Conservation (phyloP, 495 filamentous ascomycete genomes). For the Hypomontagnella monticulosa region DNA sequence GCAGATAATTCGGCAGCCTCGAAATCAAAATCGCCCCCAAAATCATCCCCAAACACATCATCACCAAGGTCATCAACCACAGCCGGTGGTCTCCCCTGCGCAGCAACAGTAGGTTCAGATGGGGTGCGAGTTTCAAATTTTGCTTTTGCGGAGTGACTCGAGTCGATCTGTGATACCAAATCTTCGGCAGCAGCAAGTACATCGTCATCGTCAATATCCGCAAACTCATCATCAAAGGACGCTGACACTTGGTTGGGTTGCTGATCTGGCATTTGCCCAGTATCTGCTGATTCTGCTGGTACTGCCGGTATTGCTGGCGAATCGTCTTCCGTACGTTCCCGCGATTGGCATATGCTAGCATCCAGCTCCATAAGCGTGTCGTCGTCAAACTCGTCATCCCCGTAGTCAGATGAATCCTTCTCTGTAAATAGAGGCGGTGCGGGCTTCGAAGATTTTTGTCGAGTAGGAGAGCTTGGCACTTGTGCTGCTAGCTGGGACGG, state of each 20-base stretch:
- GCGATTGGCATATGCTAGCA: slow-evolving; percentile 54
- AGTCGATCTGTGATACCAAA: slow-evolving; percentile 63
- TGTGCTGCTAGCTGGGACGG: slow-evolving; percentile 25
- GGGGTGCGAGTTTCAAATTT: neutral
- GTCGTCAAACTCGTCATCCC: slow-evolving; percentile 60
- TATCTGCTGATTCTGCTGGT: slow-evolving; percentile 13
- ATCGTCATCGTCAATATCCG: slow-evolving; percentile 72
- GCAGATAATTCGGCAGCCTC: slow-evolving; percentile 68
- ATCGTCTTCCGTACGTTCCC: slow-evolving; percentile 28
- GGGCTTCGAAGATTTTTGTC: slow-evolving; percentile 27
- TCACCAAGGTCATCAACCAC: slow-evolving; percentile 37
- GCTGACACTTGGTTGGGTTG: slow-evolving; percentile 29
- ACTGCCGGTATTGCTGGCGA: slow-evolving; percentile 2
- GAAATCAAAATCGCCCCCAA: slow-evolving; percentile 75
- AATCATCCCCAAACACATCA: slow-evolving; percentile 66
- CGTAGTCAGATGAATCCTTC: slow-evolving; percentile 54
- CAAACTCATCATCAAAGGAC: slow-evolving; percentile 61
- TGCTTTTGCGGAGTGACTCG: slow-evolving; percentile 18
- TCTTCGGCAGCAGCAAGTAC: slow-evolving; percentile 67
- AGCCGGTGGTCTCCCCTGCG: slow-evolving; percentile 2
- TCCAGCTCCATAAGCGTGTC: slow-evolving; percentile 63
- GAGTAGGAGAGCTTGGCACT: slow-evolving; percentile 27
- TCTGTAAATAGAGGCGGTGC: slow-evolving; percentile 11
- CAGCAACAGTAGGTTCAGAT: slow-evolving; percentile 6
- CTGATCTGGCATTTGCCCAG: slow-evolving; percentile 11